Evolutionary conservation across 331 rosid genomes (phyloP).

Genomic region (Spiraea crenata): DNA sequence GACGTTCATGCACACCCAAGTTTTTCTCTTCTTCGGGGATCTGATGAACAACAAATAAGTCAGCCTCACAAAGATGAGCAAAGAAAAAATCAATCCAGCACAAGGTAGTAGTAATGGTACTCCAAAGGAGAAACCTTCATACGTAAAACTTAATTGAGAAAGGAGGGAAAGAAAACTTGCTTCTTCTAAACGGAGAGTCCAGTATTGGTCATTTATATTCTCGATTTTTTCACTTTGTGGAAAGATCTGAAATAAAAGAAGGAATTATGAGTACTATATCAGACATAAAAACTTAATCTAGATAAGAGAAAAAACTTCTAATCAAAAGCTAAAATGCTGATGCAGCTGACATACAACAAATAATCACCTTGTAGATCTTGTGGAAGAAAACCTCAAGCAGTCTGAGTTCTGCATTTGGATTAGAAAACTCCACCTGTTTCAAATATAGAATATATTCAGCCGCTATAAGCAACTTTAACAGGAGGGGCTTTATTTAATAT

Average conservation of each 20-base stretch:
- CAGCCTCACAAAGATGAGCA: constrained; percentile 11
- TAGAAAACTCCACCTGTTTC: constrained; percentile 81
- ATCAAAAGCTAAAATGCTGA: neutral
- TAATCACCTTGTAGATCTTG: constrained; percentile 79
- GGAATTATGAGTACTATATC: neutral
- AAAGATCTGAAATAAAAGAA: constrained; percentile 52
- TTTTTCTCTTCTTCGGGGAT: constrained; percentile 84
- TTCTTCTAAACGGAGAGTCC: constrained; percentile 86
- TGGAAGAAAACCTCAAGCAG: constrained; percentile 82
- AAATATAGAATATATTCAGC: neutral
- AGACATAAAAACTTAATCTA: neutral
- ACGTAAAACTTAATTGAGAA: neutral
- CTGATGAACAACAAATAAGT: constrained; percentile 32
- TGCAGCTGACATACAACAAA: neutral
- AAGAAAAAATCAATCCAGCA: neutral
- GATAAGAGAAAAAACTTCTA: neutral
- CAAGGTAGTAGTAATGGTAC: neutral
- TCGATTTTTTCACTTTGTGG: constrained; percentile 71
- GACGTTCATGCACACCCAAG: constrained; percentile 64
- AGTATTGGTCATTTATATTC: constrained; percentile 92
- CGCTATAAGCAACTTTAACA: neutral
- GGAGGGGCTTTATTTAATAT: too few relatives aligned
- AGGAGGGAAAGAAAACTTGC: constrained; percentile 26
- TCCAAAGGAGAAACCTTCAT: neutral
- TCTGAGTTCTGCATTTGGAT: constrained; percentile 76